phyloP scores from a whole-genome alignment of 1,284 basidiomycete species.

The Cutaneotrichosporon cavernicola region DNA sequence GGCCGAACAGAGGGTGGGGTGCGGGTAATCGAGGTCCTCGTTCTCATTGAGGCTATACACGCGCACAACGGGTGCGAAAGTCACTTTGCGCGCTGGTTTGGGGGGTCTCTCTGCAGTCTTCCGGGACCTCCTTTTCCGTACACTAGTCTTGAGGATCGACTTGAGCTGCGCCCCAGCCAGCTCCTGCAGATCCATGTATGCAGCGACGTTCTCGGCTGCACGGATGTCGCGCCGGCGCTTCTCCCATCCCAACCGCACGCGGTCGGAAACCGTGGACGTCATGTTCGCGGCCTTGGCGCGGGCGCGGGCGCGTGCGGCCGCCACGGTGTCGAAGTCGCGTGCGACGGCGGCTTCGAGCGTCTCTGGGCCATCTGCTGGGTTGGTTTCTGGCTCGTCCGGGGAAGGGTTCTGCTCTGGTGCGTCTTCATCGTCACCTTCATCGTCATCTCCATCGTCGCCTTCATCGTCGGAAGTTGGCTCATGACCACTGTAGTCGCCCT shows the following conservation, averaged over 20 bases:
- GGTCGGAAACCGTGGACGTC: background rate
- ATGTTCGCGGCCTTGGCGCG: background rate
- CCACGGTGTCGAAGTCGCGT: background rate
- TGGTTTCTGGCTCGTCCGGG: too few relatives aligned
- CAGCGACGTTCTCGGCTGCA: background rate
- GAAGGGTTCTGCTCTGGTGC: too few relatives aligned
- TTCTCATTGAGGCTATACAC: background rate
- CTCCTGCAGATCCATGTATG: background rate
- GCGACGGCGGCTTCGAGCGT: background rate
- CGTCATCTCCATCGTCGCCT: background rate
- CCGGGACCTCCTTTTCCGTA: too few relatives aligned
- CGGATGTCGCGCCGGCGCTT: conserved; percentile 1
- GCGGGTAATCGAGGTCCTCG: background rate
- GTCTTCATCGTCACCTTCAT: background rate
- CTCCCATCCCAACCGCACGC: background rate
- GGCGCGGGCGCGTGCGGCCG: background rate
- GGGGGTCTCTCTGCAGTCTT: background rate
- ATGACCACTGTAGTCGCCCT: too few relatives aligned
- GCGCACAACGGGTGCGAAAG: background rate
- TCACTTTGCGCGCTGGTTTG: background rate
- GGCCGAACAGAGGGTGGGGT: background rate
- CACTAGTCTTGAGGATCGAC: background rate
- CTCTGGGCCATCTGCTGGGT: too few relatives aligned
- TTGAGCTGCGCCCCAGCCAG: background rate
- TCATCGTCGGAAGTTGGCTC: background rate